phyloP scores from a whole-genome alignment of 2,329 filamentous ascomycete genomes.

The Torrubiella hemipterigena region DNA sequence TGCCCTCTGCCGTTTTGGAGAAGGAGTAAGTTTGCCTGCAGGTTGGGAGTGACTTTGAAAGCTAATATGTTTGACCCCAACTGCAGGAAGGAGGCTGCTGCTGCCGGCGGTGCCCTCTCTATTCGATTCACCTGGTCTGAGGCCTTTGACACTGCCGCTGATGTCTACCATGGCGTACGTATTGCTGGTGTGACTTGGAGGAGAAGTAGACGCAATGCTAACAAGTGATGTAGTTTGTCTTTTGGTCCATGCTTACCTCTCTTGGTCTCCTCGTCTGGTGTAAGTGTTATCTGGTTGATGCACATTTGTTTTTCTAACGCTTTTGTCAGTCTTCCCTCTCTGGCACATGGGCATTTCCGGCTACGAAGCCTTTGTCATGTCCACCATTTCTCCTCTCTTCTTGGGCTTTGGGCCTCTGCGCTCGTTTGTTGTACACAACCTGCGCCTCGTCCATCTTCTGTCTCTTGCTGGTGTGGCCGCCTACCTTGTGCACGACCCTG shows the following conservation, averaged over 20 bases:
- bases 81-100: slow-evolving; percentile 57
- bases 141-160: slow-evolving; percentile 69
- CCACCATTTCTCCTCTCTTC: slow-evolving; percentile 67
- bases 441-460: slow-evolving; percentile 60
- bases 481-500: slow-evolving; percentile 63
- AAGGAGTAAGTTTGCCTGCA: slow-evolving; percentile 53
- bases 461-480: slow-evolving; percentile 70
- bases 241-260: slow-evolving; percentile 90
- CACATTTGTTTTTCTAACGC: slow-evolving; percentile 2
- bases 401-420: slow-evolving; percentile 61
- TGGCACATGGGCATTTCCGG: slow-evolving; percentile 99
- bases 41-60: background rate
- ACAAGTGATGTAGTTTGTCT: slow-evolving; percentile 55
- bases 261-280: slow-evolving; percentile 88
- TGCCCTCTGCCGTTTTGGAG: slow-evolving; percentile 43
- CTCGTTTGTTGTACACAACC: slow-evolving; percentile 53
- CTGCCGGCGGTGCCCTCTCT: slow-evolving; percentile 57
- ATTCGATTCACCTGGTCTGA: slow-evolving; percentile 61
- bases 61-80: slow-evolving; percentile 10
- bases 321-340: slow-evolving; percentile 71
- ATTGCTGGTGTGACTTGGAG: too few relatives aligned
- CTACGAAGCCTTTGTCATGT: slow-evolving; percentile 83
- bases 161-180: slow-evolving; percentile 83
- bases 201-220: too few relatives aligned
- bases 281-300: slow-evolving; percentile 34